Conservation (phyloP, 371 early-diverging fungal species). For the Parasitella parasitica region DNA sequence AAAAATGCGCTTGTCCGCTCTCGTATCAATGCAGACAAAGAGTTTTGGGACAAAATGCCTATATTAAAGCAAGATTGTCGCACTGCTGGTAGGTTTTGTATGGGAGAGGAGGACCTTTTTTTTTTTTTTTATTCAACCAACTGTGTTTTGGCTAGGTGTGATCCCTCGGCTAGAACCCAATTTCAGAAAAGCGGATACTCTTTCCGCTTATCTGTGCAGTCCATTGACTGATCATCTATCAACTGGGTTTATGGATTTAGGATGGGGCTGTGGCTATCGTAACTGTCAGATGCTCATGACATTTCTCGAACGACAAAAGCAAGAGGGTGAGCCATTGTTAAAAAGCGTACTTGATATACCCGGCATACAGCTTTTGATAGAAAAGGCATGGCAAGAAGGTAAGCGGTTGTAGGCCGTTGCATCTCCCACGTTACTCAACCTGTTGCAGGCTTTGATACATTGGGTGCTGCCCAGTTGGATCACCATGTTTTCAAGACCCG, state of each 20-base stretch:
- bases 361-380: slow-evolving; percentile 62
- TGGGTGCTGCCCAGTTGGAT: slow-evolving; percentile 65
- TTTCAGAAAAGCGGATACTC: slow-evolving; percentile 33
- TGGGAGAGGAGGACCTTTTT: not conserved
- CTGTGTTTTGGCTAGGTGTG: slow-evolving; percentile 27
- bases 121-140: not conserved
- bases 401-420: not conserved
- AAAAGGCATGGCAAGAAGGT: slow-evolving; percentile 68
- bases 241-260: slow-evolving; percentile 54
- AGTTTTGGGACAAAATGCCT: slow-evolving; percentile 30
- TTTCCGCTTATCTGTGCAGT: slow-evolving; percentile 44
- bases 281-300: slow-evolving; percentile 73
- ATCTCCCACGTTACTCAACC: not conserved
- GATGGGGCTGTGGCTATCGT: slow-evolving; percentile 81
- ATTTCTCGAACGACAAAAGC: slow-evolving; percentile 42
- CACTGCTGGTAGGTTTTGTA: slow-evolving; percentile 29
- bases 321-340: slow-evolving; percentile 28
- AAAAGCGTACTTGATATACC: slow-evolving; percentile 49
- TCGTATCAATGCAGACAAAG: slow-evolving; percentile 25
- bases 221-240: slow-evolving; percentile 45
- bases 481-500: slow-evolving; percentile 58
- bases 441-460: slow-evolving; percentile 58
- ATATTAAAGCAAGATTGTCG: slow-evolving; percentile 30
- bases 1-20: slow-evolving; percentile 12
- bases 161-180: slow-evolving; percentile 45